Evolutionary conservation across 768 basidiomycete genomes (phyloP), one percentile per base, ranked within the genome.

Genomic region (Suillus fuscotomentosus): DNA sequence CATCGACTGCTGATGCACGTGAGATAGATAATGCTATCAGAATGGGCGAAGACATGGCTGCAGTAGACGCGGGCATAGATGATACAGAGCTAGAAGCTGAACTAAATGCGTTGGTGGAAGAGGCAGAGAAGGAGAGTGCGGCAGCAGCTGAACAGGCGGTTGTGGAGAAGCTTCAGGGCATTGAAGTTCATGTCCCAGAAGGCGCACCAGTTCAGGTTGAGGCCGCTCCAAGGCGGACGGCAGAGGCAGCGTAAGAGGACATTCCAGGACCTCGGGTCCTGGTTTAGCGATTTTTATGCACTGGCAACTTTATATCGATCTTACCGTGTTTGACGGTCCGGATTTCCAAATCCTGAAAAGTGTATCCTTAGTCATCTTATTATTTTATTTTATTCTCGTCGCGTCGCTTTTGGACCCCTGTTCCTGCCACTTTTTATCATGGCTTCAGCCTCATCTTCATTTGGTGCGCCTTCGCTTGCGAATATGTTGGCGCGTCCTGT

Each of bases 11-110:
- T 1, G 88, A 95, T 70, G 92, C 94, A 50, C 82, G 81, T 45
- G 95, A 97, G 69, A 81, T 97, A 17, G 91, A 97, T 68, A 85
- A 91, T 38, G 86, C 88, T 3, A 86, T 98, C 55, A 81, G 82
- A 64, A 74, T 87, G 45, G 91, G 90, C 24, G 88, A 84, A 3
- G 85, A 91, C 66, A 76, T 87, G 24, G 88, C 87, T 1, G 70
- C 87, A 13, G 83, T 70, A 0, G 80, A 80, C 11, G 70, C 71
- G 1, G 79, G 81, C 8, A 76, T 82, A 9, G 83, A 83, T 59
- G 84, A 88, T 27, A 79, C 81, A 0, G 83, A 86, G 14, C 62
- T 95, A 54, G 87, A 89, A 72, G 82, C 79, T 55, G 94, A 96
- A 74, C 77, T 92, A 71, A 80, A 78, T 57, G 83, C 76, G 43